A percentile compares a stretch with the other conserved stretches of the same genome.
These are phyloP conservation scores for Magnusiomyces tetraspermus DNA, from an alignment of 1,139 yeast species.

Conservation along the genomic window DNA sequence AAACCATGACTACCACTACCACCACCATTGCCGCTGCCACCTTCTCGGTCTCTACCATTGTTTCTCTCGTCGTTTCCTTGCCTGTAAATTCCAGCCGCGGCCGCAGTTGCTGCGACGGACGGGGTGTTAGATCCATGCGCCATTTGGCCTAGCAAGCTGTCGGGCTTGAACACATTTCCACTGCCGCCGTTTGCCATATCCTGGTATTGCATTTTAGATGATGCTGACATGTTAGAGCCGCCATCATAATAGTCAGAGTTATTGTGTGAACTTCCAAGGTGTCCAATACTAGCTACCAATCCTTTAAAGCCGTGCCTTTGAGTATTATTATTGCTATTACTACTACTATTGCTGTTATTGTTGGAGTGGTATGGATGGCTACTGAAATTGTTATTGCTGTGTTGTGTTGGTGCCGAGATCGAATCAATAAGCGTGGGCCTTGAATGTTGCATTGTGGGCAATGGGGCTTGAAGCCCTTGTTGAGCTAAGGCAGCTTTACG, in stretches of 20 bases:
- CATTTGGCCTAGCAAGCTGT: constrained; percentile 4
- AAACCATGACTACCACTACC: neutral
- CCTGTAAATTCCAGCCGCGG: neutral
- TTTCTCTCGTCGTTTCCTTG: neutral
- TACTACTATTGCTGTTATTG: too few species aligned
- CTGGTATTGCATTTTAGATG: neutral
- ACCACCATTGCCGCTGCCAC: neutral
- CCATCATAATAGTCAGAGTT: neutral
- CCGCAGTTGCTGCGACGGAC: neutral
- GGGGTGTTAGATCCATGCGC: neutral
- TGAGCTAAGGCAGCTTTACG: neutral
- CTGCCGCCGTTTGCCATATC: neutral
- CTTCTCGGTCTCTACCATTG: neutral
- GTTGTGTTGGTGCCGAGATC: neutral
- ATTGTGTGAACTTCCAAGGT: neutral
- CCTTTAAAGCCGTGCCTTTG: neutral
- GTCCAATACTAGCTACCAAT: neutral
- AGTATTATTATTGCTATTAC: too few species aligned
- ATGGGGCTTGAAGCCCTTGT: neutral
- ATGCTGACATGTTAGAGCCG: neutral
- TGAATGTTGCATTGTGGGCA: neutral
- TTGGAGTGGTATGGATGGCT: too few species aligned
- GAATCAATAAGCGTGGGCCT: constrained; percentile 5
- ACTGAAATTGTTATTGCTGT: neutral
- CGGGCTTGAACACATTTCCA: constrained; percentile 1